Percentiles rank a stretch among this genome's conserved stretches.
Evolutionary conservation across 371 early-diverging fungal genomes (phyloP).

Genomic region (Saksenaea vasiformis): DNA sequence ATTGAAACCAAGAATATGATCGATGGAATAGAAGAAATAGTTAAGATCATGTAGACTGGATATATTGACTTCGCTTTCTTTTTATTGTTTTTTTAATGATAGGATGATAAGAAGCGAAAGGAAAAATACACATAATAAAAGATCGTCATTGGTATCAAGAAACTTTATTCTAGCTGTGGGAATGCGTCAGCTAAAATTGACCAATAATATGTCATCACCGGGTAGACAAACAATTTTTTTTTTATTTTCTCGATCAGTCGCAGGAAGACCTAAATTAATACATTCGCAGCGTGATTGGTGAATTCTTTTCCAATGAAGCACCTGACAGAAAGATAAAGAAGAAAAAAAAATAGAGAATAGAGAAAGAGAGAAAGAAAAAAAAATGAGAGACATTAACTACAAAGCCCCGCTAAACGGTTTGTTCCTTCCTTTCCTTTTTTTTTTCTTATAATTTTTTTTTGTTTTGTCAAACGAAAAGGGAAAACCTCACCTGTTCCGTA

Average conservation of each 20-base stretch:
- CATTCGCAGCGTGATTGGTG: slow-evolving; percentile 5
- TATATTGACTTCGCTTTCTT: background rate
- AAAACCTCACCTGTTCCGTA: slow-evolving; percentile 5
- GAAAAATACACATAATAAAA: background rate
- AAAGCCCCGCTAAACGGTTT: background rate
- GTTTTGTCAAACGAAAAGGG: slow-evolving; percentile 7
- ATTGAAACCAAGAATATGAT: background rate
- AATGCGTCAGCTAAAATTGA: slow-evolving; percentile 4
- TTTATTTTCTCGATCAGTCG: background rate
- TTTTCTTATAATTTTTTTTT: background rate
- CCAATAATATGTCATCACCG: slow-evolving; percentile 1
- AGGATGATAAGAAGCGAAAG: background rate
- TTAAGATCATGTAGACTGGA: background rate
- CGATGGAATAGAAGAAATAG: background rate
- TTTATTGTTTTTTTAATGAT: no score
- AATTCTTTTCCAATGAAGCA: slow-evolving; percentile 1
- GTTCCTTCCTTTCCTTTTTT: background rate
- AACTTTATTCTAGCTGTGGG: background rate
- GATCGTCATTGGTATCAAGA: slow-evolving; percentile 1
- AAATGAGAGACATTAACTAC: background rate
- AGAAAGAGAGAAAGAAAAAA: background rate
- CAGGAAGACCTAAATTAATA: slow-evolving; percentile 5
- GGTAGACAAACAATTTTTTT: slow-evolving; percentile 1
- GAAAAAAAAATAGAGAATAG: background rate
- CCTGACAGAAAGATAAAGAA: background rate